Evolutionary conservation across 2,329 filamentous ascomycete species (phyloP), one percentile per base, ranked within the genome.

Genomic region (Colletotrichum limetticola): DNA sequence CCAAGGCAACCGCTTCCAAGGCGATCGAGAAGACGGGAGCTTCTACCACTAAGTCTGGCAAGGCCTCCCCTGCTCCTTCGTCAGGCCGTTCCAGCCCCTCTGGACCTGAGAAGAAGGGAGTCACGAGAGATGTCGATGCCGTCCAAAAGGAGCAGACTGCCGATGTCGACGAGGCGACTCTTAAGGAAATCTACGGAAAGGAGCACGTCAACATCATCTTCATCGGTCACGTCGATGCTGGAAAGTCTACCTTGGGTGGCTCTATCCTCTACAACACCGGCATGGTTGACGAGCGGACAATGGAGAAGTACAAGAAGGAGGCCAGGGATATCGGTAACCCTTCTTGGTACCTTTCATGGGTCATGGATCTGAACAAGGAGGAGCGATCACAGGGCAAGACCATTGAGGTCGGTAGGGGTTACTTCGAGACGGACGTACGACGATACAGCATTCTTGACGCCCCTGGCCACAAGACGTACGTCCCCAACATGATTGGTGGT

Each of bases 331-430:
- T 97, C 76, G 97, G 97, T 66, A 94, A 95, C 86, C 97, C 98
- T 86, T 97, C 96, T 4, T 99, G 97, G 97, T 99, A 98, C 83
- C 89, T 99, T 26, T 99, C 97, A 56, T 99, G 97, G 97, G 97
- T 95, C 74, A 90, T 99, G 78, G 97, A 99, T 89, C 83, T 98
- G 83, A 99, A 95, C 77, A 98, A 96, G 84, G 97, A 99, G 83
- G 97, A 99, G 83, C 91, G 97, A 80, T 88, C 94, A 65, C 97
- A 98, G 89, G 97, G 97, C 77, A 99, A 98, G 88, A 99, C 97
- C 6, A 95, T 99, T 76, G 97, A 99, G 84, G 96, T 98, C 76
- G 97, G 97, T 30, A 91, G 96, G 80, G 97, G 94, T 14, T 98
- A 94, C 84, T 98, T 99, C 84, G 97, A 98, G 87, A 98, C 97